Evolutionary conservation across 2,329 filamentous ascomycete genomes (phyloP), one percentile per base, ranked within the genome.

Genomic region (Fusarium sp.): DNA sequence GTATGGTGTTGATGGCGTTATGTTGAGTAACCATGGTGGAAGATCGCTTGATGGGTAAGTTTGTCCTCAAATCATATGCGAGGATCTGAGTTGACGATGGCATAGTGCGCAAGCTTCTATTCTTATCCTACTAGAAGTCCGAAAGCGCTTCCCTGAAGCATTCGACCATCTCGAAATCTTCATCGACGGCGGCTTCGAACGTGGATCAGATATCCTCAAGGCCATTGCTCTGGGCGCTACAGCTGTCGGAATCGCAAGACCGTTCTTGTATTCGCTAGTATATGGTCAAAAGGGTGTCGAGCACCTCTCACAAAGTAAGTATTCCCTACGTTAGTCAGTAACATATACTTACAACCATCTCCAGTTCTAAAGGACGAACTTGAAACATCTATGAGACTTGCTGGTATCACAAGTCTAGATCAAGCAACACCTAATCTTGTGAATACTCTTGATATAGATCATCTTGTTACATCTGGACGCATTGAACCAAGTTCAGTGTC

Each of bases 1-100:
- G 44, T 76, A 80, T 55, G 85, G 85, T 0, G 78, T 85, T 47
- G 82, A 86, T 59, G 86, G 86, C 1, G 85, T 89, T 46, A 75
- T 87, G 59, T 67, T 89, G 34, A 86, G 83, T 62, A 89, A 89
- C 63, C 87, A 89, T 57, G 86, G 87, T 18, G 87, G 87, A 4
- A 78, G 87, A 30, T 84, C 85, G 2, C 77, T 87, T 2, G 86
- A 88, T 52, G 85, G 83, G 74, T 72, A 51, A 61, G 70, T 58
- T 1, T 4, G 1, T 4, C 1, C 3, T 0, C 2, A 8, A 3
- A 5, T 8, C 0, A 10, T 2, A 1, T 2, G 0, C 2, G 0
- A 18, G 8, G 3, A 2, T 0, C 0, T 5, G 2, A 34, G 9
- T 46, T 71, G 9, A 71, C 37, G 4, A 10, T 12, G 1, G 6